Evolutionary conservation across 352 stramenopile genomes (phyloP).

Genomic region (Pythium coloratum): DNA sequence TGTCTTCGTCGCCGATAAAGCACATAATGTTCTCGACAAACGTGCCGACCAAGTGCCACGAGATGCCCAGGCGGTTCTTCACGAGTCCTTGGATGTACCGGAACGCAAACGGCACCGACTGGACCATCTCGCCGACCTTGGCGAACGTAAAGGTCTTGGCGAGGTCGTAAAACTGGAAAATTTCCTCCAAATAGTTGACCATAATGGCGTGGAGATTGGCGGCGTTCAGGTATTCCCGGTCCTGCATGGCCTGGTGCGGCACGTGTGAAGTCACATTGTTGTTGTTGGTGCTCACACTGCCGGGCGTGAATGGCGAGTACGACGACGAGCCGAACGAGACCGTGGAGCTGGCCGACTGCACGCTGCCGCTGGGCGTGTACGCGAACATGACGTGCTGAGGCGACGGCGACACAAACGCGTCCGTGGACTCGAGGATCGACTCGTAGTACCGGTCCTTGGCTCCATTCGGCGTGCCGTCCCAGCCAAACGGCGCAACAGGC

Average conservation of each 20-base stretch:
- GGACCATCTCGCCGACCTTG: slow-evolving; percentile 56
- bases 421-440: slow-evolving; percentile 30
- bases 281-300: background rate
- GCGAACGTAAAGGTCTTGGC: slow-evolving; percentile 50
- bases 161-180: slow-evolving; percentile 59
- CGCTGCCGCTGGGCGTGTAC: slow-evolving; percentile 17
- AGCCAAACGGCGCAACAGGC: slow-evolving; percentile 32
- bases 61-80: slow-evolving; percentile 54
- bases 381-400: slow-evolving; percentile 36
- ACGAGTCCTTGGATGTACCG: slow-evolving; percentile 67
- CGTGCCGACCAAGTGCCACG: slow-evolving; percentile 56
- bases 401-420: slow-evolving; percentile 36
- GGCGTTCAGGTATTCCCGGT: slow-evolving; percentile 45
- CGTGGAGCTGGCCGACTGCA: slow-evolving; percentile 25
- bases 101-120: slow-evolving; percentile 61
- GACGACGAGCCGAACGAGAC: slow-evolving; percentile 16
- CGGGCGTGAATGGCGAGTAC: slow-evolving; percentile 15
- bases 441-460: slow-evolving; percentile 43
- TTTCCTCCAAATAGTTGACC: slow-evolving; percentile 60
- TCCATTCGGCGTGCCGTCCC: slow-evolving; percentile 28
- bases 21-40: slow-evolving; percentile 67
- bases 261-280: background rate
- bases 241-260: slow-evolving; percentile 15
- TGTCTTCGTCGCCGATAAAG: slow-evolving; percentile 76
- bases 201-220: slow-evolving; percentile 45